Evolutionary conservation across 257 asterid species (phyloP).

Genomic region (Lycium ferocissimum): DNA sequence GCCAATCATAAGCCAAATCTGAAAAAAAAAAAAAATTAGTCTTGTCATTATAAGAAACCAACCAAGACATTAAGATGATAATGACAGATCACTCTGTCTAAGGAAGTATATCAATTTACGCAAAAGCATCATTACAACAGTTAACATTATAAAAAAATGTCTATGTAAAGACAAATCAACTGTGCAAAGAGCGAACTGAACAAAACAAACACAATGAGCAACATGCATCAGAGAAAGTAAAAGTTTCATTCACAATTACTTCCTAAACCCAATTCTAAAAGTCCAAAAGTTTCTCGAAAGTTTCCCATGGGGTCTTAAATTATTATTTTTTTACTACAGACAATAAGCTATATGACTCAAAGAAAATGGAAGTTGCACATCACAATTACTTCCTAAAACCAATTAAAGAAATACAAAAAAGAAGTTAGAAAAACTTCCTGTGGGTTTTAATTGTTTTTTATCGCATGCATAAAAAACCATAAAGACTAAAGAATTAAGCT

Average conservation of each 20-base stretch:
- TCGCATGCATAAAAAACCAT: background rate
- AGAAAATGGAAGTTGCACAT: background rate
- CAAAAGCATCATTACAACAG: slow-evolving; percentile 24
- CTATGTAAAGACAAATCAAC: slow-evolving; percentile 1
- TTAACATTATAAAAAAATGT: background rate
- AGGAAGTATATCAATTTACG: background rate
- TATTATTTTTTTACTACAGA: background rate
- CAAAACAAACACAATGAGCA: background rate
- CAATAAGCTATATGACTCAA: background rate
- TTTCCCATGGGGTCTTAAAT: background rate
- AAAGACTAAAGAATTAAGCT: background rate
- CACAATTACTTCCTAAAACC: background rate
- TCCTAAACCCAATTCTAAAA: background rate
- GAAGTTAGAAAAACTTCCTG: background rate
- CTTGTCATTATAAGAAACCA: slow-evolving; percentile 32
- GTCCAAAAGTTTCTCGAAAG: too few relatives aligned
- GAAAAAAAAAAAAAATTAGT: slow-evolving; percentile 36
- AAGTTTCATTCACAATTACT: background rate
- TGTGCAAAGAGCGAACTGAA: background rate
- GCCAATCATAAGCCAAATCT: slow-evolving; percentile 91
- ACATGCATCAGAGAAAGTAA: background rate
- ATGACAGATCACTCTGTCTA: background rate
- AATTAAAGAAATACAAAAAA: background rate
- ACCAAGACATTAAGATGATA: background rate
- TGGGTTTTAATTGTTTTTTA: background rate